Base-by-base conservation (phyloP, 805 yeast genomes). In the Tetrapisispora namnaoensis region DNA sequence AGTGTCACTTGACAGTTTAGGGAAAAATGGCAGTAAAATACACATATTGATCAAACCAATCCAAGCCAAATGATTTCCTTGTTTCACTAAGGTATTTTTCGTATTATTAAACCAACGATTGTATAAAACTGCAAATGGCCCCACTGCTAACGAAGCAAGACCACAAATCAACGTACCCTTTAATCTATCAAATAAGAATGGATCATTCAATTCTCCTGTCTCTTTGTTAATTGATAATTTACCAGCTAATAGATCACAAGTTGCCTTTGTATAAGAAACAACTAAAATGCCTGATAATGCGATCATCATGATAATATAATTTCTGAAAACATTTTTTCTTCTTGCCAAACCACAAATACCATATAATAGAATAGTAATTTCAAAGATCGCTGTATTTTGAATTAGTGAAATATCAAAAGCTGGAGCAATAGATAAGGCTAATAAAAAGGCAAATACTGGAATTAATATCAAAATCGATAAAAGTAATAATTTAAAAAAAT, bases 191-290 rank as follows among this genome's bases (percentile, higher is more conserved):
- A 66, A 66, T 16, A 66, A 54, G 45, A 59, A 66, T 4, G 70
- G 70, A 46, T 64, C 63, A 24, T 57, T 58, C 14, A 65, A 56
- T 46, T 65, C 68, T n/a, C 66, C 66, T 0, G 70, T 66, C 18
- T 56, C 60, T 44, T 56, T 53, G 47, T 65, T 63, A 35, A 63
- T 52, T 18, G 67, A 58, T 38, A 61, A 38, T 50, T 63, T 63
- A n/a, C 67, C 68, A 14, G 65, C 61, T 27, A 62, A 50, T 45
- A 63, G 42, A 46, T 61, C 66, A 37, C 65, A 59, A 5, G 68
- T 60, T 13, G 65, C 67, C 46, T 62, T 62, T 18, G 66, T 61
- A 44, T 63, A 63, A 1, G 69, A 60, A 9, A 65, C 57, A 27
- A 65, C 48, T 39, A 66, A 47, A 18, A 63, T 57, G 14, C 66